phyloP scores from a whole-genome alignment of 1,284 basidiomycete genomes.

The Anthracocystis walkeri region DNA sequence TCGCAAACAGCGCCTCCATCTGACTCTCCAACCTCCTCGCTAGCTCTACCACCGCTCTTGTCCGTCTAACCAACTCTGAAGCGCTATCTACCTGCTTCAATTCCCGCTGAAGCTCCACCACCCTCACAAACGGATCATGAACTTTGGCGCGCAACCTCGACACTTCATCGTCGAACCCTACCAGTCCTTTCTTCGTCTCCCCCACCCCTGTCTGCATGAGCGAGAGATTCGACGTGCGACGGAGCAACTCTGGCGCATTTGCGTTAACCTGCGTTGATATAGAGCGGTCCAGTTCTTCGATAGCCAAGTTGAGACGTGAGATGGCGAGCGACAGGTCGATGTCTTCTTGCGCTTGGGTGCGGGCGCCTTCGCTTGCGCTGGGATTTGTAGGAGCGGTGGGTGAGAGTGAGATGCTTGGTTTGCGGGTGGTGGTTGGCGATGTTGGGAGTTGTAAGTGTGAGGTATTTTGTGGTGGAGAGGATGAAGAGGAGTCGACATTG shows the following conservation, averaged over 20 bases:
- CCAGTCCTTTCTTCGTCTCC: constrained; percentile 15
- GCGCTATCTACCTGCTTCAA: constrained; percentile 28
- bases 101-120: constrained; percentile 19
- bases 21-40: constrained; percentile 47
- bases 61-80: constrained; percentile 26
- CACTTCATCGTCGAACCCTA: constrained; percentile 24
- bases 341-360: constrained; percentile 28
- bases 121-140: constrained; percentile 26
- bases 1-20: constrained; percentile 45
- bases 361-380: constrained; percentile 12
- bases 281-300: constrained; percentile 45
- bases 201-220: constrained; percentile 22
- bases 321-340: constrained; percentile 50
- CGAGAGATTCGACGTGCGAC: constrained; percentile 14
- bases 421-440: constrained; percentile 3
- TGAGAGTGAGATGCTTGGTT: constrained; percentile 13
- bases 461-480: neutral
- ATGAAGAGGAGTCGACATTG: constrained; percentile 3
- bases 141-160: constrained; percentile 17
- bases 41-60: constrained; percentile 32
- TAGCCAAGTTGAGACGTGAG: constrained; percentile 49
- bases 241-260: constrained; percentile 27
- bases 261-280: constrained; percentile 37
- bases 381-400: neutral
- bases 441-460: neutral